Evolutionary conservation across 2,329 filamentous ascomycete species (phyloP).

Genomic region (Pseudogymnoascus sp.): DNA sequence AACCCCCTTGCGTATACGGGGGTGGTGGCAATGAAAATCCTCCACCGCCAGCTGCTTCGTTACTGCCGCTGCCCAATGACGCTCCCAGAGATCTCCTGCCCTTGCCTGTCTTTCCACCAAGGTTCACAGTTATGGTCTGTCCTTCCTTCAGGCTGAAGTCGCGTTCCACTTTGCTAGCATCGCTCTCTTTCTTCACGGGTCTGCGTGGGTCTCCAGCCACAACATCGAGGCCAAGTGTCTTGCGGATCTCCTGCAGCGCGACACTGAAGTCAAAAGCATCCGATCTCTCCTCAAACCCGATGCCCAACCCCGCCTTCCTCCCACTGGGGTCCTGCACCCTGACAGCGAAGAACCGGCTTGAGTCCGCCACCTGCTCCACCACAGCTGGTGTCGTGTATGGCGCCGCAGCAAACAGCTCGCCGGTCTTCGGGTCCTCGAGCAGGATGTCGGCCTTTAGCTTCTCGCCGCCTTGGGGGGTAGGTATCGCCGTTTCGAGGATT

Average conservation of each 20-base stretch:
- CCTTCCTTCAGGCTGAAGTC: conserved; percentile 85
- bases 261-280: conserved; percentile 84
- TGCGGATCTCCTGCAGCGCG: conserved; percentile 67
- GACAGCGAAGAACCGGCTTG: conserved; percentile 75
- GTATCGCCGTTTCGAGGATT: conserved; percentile 64
- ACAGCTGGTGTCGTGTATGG: conserved; percentile 60
- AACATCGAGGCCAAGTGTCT: conserved; percentile 55
- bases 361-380: conserved; percentile 73
- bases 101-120: conserved; percentile 45
- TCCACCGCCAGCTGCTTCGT: conserved; percentile 34
- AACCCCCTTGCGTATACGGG: conserved; percentile 33
- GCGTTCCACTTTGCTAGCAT: conserved; percentile 44
- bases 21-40: conserved; percentile 71
- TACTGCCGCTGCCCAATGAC: conserved; percentile 15
- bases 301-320: conserved; percentile 69
- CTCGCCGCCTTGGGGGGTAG: conserved; percentile 34
- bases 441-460: conserved; percentile 65
- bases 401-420: conserved; percentile 73
- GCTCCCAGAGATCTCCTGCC: conserved; percentile 23
- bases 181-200: conserved; percentile 27
- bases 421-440: conserved; percentile 65
- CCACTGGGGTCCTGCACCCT: conserved; percentile 68
- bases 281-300: conserved; percentile 79
- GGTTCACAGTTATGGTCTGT: conserved; percentile 77
- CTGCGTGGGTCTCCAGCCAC: conserved; percentile 23